Conservation (phyloP, 495 filamentous ascomycete species). For the Haplographium delicatum region DNA sequence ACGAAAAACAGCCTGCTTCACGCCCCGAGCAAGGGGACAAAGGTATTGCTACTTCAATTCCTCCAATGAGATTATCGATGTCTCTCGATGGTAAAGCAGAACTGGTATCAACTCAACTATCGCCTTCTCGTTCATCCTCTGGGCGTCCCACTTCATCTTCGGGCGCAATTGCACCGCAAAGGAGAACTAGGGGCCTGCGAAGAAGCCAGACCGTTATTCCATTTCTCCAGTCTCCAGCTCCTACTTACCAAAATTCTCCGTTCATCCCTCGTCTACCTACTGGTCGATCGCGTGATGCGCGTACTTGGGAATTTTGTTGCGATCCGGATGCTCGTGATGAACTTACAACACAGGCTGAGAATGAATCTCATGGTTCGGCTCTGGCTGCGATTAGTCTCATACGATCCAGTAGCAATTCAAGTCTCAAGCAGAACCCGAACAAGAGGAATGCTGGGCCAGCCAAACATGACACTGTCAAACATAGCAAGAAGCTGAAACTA, state of each 20-base stretch:
- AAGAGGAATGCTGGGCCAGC: slow-evolving; percentile 54
- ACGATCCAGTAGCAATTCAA: slow-evolving; percentile 54
- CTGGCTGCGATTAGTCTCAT: slow-evolving; percentile 66
- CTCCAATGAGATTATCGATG: slow-evolving; percentile 59
- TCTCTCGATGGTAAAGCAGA: slow-evolving; percentile 82
- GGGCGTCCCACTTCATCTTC: slow-evolving; percentile 19
- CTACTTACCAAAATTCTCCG: slow-evolving; percentile 10
- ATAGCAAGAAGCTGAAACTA: slow-evolving; percentile 60
- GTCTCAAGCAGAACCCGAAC: slow-evolving; percentile 43
- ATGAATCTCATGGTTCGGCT: slow-evolving; percentile 66
- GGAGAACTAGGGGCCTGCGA: slow-evolving; percentile 49
- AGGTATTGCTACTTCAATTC: slow-evolving; percentile 23
- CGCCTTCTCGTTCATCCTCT: slow-evolving; percentile 52
- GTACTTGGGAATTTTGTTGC: slow-evolving; percentile 79
- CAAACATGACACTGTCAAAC: slow-evolving; percentile 41
- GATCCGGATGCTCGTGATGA: slow-evolving; percentile 68
- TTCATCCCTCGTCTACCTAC: slow-evolving; percentile 38
- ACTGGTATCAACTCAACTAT: slow-evolving; percentile 65
- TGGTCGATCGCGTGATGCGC: slow-evolving; percentile 75
- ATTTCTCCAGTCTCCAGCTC: slow-evolving; percentile 23
- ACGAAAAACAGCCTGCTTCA: slow-evolving; percentile 23
- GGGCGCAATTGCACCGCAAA: slow-evolving; percentile 36
- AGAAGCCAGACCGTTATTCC: slow-evolving; percentile 55
- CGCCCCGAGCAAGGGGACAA: slow-evolving; percentile 25
- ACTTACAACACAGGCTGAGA: slow-evolving; percentile 64